A percentile compares a stretch with the other conserved stretches of the same genome.
These are phyloP conservation scores for Pseudogymnoascus sp. DNA, from an alignment of 2,329 filamentous ascomycete genomes.

Conservation along the genomic window DNA sequence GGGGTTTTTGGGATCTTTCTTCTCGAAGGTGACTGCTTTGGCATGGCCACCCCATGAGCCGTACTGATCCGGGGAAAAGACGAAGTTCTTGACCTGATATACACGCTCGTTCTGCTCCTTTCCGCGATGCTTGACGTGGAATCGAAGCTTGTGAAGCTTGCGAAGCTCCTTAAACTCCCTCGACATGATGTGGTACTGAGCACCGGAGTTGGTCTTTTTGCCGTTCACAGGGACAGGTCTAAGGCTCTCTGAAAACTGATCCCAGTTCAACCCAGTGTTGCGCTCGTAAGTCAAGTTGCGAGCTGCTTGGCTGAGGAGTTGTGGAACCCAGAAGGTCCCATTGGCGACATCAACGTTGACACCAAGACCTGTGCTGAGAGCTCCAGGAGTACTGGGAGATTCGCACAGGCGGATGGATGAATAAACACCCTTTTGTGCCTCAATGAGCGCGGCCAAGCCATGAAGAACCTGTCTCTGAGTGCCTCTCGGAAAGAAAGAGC, in stretches of 20 bases:
- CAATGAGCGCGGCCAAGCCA: slow-evolving; percentile 57
- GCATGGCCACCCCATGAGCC: slow-evolving; percentile 42
- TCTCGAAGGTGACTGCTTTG: slow-evolving; percentile 49
- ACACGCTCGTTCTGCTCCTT: slow-evolving; percentile 40
- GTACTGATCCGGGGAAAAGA: slow-evolving; percentile 34
- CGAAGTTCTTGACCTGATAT: slow-evolving; percentile 47
- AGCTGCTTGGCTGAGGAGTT: slow-evolving; percentile 31
- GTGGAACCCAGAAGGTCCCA: slow-evolving; percentile 70
- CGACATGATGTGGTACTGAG: slow-evolving; percentile 28
- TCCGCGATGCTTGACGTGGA: slow-evolving; percentile 48
- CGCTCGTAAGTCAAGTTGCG: slow-evolving; percentile 25
- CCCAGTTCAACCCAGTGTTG: slow-evolving; percentile 21
- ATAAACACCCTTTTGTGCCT: slow-evolving; percentile 85
- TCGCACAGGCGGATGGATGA: slow-evolving; percentile 73
- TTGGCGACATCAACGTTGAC: slow-evolving; percentile 91
- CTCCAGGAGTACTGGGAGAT: slow-evolving; percentile 28
- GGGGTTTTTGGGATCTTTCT: slow-evolving; percentile 36
- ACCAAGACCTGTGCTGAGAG: slow-evolving; percentile 51
- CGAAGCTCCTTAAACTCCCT: slow-evolving; percentile 49
- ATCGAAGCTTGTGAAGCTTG: slow-evolving; percentile 48
- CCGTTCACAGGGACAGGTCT: slow-evolving; percentile 15
- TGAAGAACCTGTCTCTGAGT: slow-evolving; percentile 16
- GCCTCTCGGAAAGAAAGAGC: slow-evolving; percentile 63
- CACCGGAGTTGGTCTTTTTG: slow-evolving; percentile 21
- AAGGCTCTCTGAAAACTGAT: slow-evolving; percentile 20